phyloP scores from a whole-genome alignment of 2,329 filamentous ascomycete species.

The Fusarium fracticaudum region DNA sequence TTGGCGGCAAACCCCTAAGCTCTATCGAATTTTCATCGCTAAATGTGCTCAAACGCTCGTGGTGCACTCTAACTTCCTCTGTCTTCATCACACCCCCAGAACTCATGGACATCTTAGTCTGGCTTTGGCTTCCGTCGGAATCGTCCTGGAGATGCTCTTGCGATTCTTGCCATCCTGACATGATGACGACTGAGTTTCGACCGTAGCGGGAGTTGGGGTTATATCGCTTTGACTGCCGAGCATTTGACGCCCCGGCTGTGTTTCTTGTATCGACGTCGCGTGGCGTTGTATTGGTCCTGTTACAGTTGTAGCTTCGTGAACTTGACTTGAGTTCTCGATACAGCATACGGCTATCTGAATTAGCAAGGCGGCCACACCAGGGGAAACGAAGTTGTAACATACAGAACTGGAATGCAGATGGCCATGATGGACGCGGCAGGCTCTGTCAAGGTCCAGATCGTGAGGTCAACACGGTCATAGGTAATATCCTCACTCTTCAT shows the following conservation, averaged over 20 bases:
- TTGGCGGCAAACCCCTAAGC: conserved; percentile 20
- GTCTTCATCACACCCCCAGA: conserved; percentile 44
- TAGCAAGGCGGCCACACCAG: neutral
- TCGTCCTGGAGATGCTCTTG: conserved; percentile 46
- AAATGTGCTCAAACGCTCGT: conserved; percentile 35
- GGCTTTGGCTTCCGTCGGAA: conserved; percentile 4
- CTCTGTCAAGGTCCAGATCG: conserved; percentile 49
- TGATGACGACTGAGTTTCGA: conserved; percentile 45
- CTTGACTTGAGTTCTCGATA: conserved; percentile 48
- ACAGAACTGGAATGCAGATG: conserved; percentile 48
- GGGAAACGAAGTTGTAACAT: neutral
- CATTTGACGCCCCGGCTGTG: conserved; percentile 11
- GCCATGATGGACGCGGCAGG: conserved; percentile 51
- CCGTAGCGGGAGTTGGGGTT: conserved; percentile 38
- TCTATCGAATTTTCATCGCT: conserved; percentile 38
- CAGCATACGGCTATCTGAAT: conserved; percentile 44
- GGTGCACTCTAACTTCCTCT: conserved; percentile 42
- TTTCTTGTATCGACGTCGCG: conserved; percentile 1
- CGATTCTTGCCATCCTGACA: conserved; percentile 49
- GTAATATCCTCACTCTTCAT: conserved; percentile 49
- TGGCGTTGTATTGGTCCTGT: conserved; percentile 31
- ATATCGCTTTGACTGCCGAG: conserved; percentile 28
- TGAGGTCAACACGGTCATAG: conserved; percentile 48
- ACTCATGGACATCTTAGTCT: conserved; percentile 11
- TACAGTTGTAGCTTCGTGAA: conserved; percentile 41